Evolutionary conservation across 768 basidiomycete species (phyloP), one percentile per base, ranked within the genome.

Genomic region (Pleurotus tuoliensis): DNA sequence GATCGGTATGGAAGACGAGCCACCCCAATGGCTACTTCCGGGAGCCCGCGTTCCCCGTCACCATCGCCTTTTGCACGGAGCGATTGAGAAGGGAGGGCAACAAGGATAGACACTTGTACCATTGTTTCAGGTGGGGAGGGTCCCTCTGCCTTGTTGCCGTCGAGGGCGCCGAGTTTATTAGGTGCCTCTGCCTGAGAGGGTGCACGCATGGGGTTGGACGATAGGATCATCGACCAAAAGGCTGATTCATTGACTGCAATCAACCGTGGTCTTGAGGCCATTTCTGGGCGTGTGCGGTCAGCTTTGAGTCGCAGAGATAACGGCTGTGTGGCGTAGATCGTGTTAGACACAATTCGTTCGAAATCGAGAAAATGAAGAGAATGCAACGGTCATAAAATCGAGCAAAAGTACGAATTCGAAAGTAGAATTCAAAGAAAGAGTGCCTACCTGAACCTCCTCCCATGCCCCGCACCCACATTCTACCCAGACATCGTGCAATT

Each of bases 91-190:
- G 84, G 84, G 84, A 85, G 85, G 15, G 78, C 75, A 45, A 86
- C 73, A 57, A 86, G 69, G 2, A 85, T 80, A 15, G 82, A 76
- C 9, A 86, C 73, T 61, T 83, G 80, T 20, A 53, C n/a, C 15
- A 53, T 12, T 13, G 12, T 11, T 22, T 53, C 18, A 83, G 67
- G 64, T 62, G 40, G 30, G 62, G 24, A 39, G 58, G 27, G 6
- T 30, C 38, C 16, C 55, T 52, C 11, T 41, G 8, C 53, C 48
- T 50, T 53, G 45, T 48, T 34, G 9, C 11, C 30, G 34, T n/a
- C 39, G 54, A 25, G 54, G 44, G 38, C 16, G 3, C 39, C 18
- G 44, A 13, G 39, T 41, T 56, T 24, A 15, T 13, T 12, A 34
- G 15, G 24, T 50, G 46, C 20, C 12, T 37, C 45, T n/a, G 49